Base-by-base conservation (phyloP, 768 basidiomycete species). In the Tulasnella sp. region DNA sequence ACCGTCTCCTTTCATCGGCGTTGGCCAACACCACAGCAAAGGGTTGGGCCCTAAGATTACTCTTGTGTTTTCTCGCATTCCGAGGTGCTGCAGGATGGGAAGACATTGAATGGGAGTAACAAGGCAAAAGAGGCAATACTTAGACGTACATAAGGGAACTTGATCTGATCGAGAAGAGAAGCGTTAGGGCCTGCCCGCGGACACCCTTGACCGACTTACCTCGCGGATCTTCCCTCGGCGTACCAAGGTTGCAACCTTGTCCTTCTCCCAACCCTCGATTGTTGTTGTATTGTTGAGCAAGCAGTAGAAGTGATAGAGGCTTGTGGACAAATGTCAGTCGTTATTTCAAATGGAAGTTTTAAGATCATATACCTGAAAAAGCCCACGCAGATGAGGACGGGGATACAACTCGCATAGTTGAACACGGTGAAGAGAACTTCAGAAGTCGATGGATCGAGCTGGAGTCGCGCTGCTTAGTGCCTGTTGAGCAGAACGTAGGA, bases 221-320 rank as follows among this genome's bases (percentile, higher is more conserved):
- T 95, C 92, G 71, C 87, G 89, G 76, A 98, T 91, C 82, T 92
- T 93, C 6, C 96, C 97, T 76, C 91, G 85, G 25, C 92, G 88
- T 71, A 93, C 89, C 79, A 99, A 87, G 0, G 89, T 92, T 5
- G 95, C 91, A 0, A 90, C 94, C 83, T 92, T 96, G 81, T 99
- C 96, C 83, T 99, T 99, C 83, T 99, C 97, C 93, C 94, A 97
- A 0, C 92, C 90, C 84, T 99, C 97, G 71, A 99, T 98, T 0
- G 97, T 99, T 0, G 97, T 99, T 1, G 91, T 89, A 82, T 99
- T 99, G 12, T 87, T 87, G 7, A 87, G 79, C 36, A 98, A 82
- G 71, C 88, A 86, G 80, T 91, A 92, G 78, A 96, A 89, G 79
- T 99, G 97, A 81, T 96, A 99, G 29, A 98, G 76, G 73, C 94